These are phyloP conservation scores for Epichloe hybrida DNA, from an alignment of 2,329 filamentous ascomycete genomes.

Conservation along the genomic window DNA sequence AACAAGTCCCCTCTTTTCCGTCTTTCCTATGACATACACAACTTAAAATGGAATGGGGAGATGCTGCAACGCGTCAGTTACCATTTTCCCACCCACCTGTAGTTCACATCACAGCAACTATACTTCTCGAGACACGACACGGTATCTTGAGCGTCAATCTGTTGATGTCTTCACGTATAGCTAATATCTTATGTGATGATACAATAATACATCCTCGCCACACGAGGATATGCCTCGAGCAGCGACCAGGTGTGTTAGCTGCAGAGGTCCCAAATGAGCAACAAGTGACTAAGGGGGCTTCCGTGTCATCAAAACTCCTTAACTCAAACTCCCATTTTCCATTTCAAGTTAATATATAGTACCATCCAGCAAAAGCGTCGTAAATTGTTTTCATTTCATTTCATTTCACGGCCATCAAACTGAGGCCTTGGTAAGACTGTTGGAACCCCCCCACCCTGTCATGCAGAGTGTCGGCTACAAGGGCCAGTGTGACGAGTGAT, in stretches of 20 bases:
- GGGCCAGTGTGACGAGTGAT: slow-evolving; percentile 6
- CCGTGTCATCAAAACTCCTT: slow-evolving; percentile 4
- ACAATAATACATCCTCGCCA: slow-evolving; percentile 18
- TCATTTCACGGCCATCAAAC: slow-evolving; percentile 9
- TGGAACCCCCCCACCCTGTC: background rate
- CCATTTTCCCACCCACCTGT: too few species aligned
- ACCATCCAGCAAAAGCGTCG: slow-evolving; percentile 3
- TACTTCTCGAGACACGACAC: too few species aligned
- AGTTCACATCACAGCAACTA: too few species aligned
- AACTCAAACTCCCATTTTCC: background rate
- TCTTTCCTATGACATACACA: too few species aligned
- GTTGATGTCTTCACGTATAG: background rate
- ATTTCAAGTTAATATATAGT: background rate
- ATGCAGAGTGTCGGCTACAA: slow-evolving; percentile 10
- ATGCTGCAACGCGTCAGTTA: too few species aligned
- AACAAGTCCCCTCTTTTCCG: too few species aligned
- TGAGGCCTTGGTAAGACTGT: background rate
- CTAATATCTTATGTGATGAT: slow-evolving; percentile 6
- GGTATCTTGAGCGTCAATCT: background rate
- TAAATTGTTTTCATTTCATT: slow-evolving; percentile 9
- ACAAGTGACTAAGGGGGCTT: background rate
- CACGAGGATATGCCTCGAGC: slow-evolving; percentile 6
- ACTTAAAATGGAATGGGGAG: too few species aligned
- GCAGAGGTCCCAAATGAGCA: slow-evolving; percentile 14
- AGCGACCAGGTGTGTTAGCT: background rate